Percentiles rank a stretch among this genome's conserved stretches.
phyloP scores from a whole-genome alignment of 2,329 filamentous ascomycete genomes.

The Sarocladium strictum region DNA sequence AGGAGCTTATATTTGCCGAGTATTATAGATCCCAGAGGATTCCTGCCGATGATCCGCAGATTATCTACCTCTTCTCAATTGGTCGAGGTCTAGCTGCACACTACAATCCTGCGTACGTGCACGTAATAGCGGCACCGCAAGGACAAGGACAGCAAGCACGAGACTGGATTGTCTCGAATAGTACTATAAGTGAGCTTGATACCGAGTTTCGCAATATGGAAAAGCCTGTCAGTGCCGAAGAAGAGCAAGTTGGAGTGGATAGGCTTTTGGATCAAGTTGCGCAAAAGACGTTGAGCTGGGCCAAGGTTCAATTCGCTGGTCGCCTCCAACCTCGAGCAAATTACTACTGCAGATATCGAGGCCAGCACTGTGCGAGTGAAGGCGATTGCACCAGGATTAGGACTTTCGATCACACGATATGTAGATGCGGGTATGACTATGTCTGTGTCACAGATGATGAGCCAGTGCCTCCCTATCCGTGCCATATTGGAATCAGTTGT shows the following conservation, averaged over 20 bases:
- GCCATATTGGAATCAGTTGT: background rate
- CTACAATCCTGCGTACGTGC: background rate
- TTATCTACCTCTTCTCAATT: conserved; percentile 1
- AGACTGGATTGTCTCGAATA: background rate
- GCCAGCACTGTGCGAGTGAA: background rate
- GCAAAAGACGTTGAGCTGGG: conserved; percentile 1
- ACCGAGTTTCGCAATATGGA: conserved; percentile 1
- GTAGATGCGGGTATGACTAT: conserved; percentile 1
- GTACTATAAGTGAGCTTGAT: conserved; percentile 1
- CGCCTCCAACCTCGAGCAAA: conserved; percentile 1
- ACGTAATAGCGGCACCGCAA: background rate
- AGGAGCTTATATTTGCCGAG: conserved; percentile 1
- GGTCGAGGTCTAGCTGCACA: conserved; percentile 1
- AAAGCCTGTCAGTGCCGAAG: conserved; percentile 2
- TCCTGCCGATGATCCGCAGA: background rate
- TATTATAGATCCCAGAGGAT: background rate
- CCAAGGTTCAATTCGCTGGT: conserved; percentile 1
- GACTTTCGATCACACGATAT: background rate
- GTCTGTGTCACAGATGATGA: background rate
- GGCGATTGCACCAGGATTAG: background rate
- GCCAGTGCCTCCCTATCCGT: background rate
- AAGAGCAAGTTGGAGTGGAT: conserved; percentile 1
- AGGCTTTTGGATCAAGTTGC: background rate
- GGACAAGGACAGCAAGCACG: background rate
- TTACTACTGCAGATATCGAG: conserved; percentile 1